These are phyloP conservation scores for Cercospora canescens DNA, from an alignment of 2,329 filamentous ascomycete genomes.

Conservation along the genomic window DNA sequence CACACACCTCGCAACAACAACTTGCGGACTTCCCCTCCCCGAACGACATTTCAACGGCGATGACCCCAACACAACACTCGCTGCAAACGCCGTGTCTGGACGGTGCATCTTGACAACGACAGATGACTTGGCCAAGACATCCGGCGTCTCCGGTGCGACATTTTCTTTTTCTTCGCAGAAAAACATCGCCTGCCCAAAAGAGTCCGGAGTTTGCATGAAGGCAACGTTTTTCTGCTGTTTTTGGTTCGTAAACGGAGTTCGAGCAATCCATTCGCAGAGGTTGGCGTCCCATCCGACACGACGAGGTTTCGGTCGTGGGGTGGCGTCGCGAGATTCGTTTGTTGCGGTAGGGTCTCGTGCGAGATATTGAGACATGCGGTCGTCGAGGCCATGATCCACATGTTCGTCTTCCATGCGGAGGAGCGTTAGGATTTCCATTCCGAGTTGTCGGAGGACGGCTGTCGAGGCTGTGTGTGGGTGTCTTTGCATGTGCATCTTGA, in stretches of 20 bases:
- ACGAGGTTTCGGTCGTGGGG: neutral
- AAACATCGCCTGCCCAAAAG: too few species aligned
- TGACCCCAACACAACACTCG: neutral
- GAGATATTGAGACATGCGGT: neutral
- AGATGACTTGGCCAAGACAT: neutral
- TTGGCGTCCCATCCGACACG: constrained; percentile 47
- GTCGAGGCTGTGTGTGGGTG: neutral
- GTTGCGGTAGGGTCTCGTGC: neutral
- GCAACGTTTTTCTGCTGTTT: neutral
- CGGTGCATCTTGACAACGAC: neutral
- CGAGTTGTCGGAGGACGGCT: neutral
- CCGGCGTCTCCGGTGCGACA: neutral
- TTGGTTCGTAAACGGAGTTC: constrained; percentile 36
- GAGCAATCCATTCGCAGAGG: constrained; percentile 48
- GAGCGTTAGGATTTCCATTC: neutral
- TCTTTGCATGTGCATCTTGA: neutral
- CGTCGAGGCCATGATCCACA: neutral
- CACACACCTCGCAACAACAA: neutral
- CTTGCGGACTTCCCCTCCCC: neutral
- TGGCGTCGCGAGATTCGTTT: neutral
- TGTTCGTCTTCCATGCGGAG: neutral
- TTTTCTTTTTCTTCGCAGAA: neutral
- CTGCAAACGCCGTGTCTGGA: neutral
- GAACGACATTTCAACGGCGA: neutral
- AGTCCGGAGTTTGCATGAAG: neutral